Evolutionary conservation across 805 yeast species (phyloP).

Genomic region (Nakazawaea wickerhamii): DNA sequence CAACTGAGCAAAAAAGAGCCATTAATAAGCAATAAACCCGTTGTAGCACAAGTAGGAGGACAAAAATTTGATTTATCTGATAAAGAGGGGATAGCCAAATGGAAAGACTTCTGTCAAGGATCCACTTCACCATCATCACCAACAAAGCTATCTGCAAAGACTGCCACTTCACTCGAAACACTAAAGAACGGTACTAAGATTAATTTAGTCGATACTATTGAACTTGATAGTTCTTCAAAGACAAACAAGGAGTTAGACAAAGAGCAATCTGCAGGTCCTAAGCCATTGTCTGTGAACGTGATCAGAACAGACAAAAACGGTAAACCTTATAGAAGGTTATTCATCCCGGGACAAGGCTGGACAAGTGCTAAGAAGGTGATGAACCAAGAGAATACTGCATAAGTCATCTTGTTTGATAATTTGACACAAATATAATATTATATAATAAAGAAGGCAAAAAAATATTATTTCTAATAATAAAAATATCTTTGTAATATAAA

Average conservation of each 20-base stretch:
- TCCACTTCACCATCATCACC: background rate
- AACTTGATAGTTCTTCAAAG: background rate
- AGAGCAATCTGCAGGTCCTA: background rate
- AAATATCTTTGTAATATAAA: too few species aligned
- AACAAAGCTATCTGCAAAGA: background rate
- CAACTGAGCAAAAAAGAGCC: background rate
- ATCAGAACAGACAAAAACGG: constrained; percentile 30
- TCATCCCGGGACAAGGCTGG: constrained; percentile 50
- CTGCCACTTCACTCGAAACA: background rate
- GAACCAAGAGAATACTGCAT: background rate
- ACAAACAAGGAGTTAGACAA: too few species aligned
- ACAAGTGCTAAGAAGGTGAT: constrained; percentile 25
- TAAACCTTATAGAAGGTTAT: constrained; percentile 36
- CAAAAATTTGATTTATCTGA: constrained; percentile 26
- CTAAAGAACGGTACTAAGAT: too few species aligned
- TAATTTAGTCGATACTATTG: too few species aligned
- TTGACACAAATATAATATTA: too few species aligned
- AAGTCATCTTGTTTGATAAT: background rate
- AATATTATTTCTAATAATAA: background rate
- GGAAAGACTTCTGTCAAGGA: constrained; percentile 22
- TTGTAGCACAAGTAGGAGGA: constrained; percentile 16
- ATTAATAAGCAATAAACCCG: too few species aligned
- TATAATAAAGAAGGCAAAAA: background rate
- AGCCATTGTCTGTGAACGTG: constrained; percentile 1
- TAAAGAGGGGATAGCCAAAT: constrained; percentile 23